These are phyloP conservation scores for Xylaria scruposa DNA, from an alignment of 495 filamentous ascomycete genomes.

Conservation along the genomic window DNA sequence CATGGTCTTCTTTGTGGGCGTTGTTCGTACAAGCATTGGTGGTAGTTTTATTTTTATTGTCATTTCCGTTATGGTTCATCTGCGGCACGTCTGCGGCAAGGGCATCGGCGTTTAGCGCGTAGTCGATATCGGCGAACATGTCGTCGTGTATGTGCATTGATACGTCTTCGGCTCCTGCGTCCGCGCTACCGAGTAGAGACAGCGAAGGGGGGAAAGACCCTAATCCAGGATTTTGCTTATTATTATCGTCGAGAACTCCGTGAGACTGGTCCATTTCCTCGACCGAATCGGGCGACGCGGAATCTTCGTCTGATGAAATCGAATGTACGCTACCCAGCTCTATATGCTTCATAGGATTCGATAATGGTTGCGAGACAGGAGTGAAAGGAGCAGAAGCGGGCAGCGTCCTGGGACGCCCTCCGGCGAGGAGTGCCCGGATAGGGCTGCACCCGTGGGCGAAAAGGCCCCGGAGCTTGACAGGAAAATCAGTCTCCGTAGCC, in stretches of 20 bases:
- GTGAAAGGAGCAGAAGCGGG: background rate
- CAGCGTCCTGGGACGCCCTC: slow-evolving; percentile 3
- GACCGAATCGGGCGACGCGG: slow-evolving; percentile 34
- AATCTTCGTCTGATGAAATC: slow-evolving; percentile 40
- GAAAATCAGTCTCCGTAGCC: slow-evolving; percentile 42
- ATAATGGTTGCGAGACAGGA: slow-evolving; percentile 14
- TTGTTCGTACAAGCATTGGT: background rate
- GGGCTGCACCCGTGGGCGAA: slow-evolving; percentile 42
- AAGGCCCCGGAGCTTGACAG: slow-evolving; percentile 38
- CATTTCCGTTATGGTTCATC: too few relatives aligned
- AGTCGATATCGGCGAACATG: slow-evolving; percentile 25
- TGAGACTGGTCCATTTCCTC: background rate
- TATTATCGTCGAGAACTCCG: background rate
- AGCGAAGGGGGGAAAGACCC: background rate
- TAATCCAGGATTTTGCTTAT: background rate
- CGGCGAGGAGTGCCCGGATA: slow-evolving; percentile 34
- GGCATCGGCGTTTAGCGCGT: slow-evolving; percentile 3
- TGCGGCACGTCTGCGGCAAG: slow-evolving; percentile 5
- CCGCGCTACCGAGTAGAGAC: background rate
- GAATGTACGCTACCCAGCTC: slow-evolving; percentile 37
- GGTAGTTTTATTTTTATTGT: background rate
- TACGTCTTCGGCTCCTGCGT: background rate
- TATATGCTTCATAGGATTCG: slow-evolving; percentile 29
- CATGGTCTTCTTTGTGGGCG: background rate
- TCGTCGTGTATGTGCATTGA: slow-evolving; percentile 15